A percentile compares a stretch with the other conserved stretches of the same genome.
Conservation (phyloP, 208 protist species). For the Trypanosoma mega region DNA sequence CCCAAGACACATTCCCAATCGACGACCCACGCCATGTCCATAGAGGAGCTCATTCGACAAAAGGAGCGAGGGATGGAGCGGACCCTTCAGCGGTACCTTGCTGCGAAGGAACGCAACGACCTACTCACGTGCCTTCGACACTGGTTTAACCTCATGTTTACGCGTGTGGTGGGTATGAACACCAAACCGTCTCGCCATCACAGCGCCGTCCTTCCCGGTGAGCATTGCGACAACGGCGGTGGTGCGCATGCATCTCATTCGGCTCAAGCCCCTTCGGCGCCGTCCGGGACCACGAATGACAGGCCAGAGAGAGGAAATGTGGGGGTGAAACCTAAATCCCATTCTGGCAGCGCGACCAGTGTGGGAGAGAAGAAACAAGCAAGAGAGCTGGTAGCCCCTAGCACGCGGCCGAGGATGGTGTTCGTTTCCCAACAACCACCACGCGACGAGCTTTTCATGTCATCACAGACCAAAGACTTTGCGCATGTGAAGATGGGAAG, state of each 20-base stretch:
- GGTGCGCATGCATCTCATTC: too few species aligned
- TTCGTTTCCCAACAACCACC: neutral
- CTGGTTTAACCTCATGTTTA: constrained; percentile 66
- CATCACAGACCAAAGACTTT: constrained; percentile 26
- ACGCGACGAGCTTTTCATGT: constrained; percentile 30
- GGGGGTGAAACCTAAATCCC: too few species aligned
- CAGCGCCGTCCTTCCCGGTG: too few species aligned
- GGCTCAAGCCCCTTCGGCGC: too few species aligned
- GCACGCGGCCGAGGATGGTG: neutral
- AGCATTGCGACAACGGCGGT: too few species aligned
- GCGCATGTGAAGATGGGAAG: constrained; percentile 8
- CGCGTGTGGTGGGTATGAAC: constrained; percentile 8
- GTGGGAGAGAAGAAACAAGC: too few species aligned
- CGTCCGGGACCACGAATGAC: too few species aligned
- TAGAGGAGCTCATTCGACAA: neutral
- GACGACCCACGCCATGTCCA: neutral
- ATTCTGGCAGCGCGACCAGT: too few species aligned
- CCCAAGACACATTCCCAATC: neutral
- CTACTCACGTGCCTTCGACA: constrained; percentile 40
- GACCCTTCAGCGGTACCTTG: constrained; percentile 31
- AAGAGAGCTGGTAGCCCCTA: too few species aligned
- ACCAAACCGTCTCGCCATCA: too few species aligned
- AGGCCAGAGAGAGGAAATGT: too few species aligned
- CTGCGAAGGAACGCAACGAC: constrained; percentile 27
- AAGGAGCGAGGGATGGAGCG: constrained; percentile 21